phyloP scores from a whole-genome alignment of 148 eudicot genomes.

The Beta vulgaris region DNA sequence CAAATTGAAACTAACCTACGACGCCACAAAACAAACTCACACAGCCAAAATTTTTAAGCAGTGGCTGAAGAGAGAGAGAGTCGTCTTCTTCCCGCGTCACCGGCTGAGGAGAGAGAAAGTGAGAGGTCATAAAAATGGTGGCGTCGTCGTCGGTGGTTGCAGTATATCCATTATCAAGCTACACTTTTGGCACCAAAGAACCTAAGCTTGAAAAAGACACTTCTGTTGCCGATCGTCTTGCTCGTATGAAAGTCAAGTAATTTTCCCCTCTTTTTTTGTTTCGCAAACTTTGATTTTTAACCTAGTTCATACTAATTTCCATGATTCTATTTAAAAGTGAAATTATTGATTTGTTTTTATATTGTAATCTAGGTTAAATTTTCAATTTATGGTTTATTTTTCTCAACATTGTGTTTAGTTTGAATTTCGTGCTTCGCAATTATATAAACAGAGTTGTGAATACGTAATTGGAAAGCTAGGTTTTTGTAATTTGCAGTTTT shows the following conservation, averaged over 20 bases:
- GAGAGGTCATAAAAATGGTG: conserved; percentile 37
- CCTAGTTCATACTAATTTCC: background rate
- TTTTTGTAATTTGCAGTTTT: background rate
- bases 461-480: background rate
- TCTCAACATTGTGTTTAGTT: background rate
- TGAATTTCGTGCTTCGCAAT: background rate
- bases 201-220: conserved; percentile 95
- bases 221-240: conserved; percentile 93
- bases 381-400: background rate
- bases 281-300: background rate
- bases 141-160: conserved; percentile 50
- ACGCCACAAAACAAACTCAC: background rate
- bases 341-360: background rate
- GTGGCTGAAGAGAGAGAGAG: background rate
- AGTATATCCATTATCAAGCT: conserved; percentile 70
- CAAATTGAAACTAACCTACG: background rate
- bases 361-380: conserved; percentile 7
- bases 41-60: background rate
- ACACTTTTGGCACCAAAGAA: conserved; percentile 85
- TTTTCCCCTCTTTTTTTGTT: background rate
- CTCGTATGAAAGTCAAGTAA: conserved; percentile 94
- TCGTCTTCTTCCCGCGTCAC: conserved; percentile 10
- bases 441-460: background rate
- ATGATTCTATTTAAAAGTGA: background rate
- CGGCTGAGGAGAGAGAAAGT: background rate